Evolutionary conservation across 257 asterid genomes (phyloP).

Genomic region (Galeopsis tetrahit): DNA sequence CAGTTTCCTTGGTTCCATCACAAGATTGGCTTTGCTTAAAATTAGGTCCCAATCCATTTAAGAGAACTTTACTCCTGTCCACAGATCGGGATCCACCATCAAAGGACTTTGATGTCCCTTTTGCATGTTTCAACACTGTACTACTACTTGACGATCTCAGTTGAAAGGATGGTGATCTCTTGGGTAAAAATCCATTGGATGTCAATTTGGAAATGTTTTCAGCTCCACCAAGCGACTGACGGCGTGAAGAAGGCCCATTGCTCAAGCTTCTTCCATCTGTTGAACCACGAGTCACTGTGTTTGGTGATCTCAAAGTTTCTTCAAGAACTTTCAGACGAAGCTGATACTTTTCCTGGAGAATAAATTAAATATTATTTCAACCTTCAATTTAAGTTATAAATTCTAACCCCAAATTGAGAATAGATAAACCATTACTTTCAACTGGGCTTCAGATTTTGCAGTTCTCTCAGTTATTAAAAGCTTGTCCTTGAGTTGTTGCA

Average conservation of each 20-base stretch:
- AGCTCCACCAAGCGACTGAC: constrained; percentile 93
- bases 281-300: constrained; percentile 54
- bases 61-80: constrained; percentile 80
- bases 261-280: constrained; percentile 77
- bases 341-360: constrained; percentile 82
- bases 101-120: constrained; percentile 96
- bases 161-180: constrained; percentile 92
- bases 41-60: constrained; percentile 85
- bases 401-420: constrained; percentile 1
- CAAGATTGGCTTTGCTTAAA: constrained; percentile 91
- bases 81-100: constrained; percentile 94
- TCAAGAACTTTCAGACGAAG: constrained; percentile 81
- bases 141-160: constrained; percentile 90
- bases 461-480: constrained; percentile 88
- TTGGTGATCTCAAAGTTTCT: constrained; percentile 84
- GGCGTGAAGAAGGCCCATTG: constrained; percentile 72
- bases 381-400: constrained; percentile 6
- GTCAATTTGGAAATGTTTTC: constrained; percentile 81
- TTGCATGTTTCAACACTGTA: constrained; percentile 88
- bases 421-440: constrained; percentile 62
- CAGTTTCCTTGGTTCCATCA: constrained; percentile 81
- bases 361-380: constrained; percentile 5
- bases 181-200: constrained; percentile 85
- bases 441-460: constrained; percentile 85
- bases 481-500: constrained; percentile 96